Evolutionary conservation across 352 stramenopile genomes (phyloP).

Genomic region (Phytopythium kandeliae): DNA sequence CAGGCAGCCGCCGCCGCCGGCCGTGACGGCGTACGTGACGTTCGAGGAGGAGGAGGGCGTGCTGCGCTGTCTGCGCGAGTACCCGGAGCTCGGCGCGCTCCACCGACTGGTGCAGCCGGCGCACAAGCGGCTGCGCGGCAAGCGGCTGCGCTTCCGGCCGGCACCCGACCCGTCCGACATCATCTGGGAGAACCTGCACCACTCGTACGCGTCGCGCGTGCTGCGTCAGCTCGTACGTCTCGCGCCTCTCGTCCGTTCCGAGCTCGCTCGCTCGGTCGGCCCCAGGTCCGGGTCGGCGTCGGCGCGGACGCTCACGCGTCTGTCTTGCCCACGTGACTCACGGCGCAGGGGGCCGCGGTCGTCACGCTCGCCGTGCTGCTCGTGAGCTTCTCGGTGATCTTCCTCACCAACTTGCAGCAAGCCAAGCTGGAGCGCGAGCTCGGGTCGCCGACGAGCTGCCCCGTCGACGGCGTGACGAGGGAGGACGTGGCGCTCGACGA

Average conservation of each 20-base stretch:
- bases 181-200: slow-evolving; percentile 80
- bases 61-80: slow-evolving; percentile 72
- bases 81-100: slow-evolving; percentile 65
- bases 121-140: slow-evolving; percentile 59
- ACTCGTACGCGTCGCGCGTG: slow-evolving; percentile 49
- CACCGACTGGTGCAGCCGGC: slow-evolving; percentile 68
- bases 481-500: slow-evolving; percentile 70
- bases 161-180: slow-evolving; percentile 80
- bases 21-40: slow-evolving; percentile 77
- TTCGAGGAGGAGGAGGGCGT: slow-evolving; percentile 82
- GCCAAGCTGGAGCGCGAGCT: slow-evolving; percentile 68
- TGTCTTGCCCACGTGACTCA: not conserved
- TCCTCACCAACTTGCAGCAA: slow-evolving; percentile 69
- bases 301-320: not conserved
- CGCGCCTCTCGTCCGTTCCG: too few relatives aligned
- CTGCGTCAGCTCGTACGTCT: slow-evolving; percentile 55
- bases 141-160: slow-evolving; percentile 61
- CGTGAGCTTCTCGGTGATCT: slow-evolving; percentile 72
- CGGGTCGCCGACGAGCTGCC: slow-evolving; percentile 54
- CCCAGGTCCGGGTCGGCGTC: not conserved
- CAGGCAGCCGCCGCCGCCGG: slow-evolving; percentile 12
- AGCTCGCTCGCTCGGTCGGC: not conserved
- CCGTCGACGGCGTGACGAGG: slow-evolving; percentile 42
- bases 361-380: slow-evolving; percentile 66
- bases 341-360: slow-evolving; percentile 46